A percentile compares a stretch with the other conserved stretches of the same genome.
These are phyloP conservation scores for Malassezia dermatis DNA, from an alignment of 1,284 basidiomycete species.

Conservation along the genomic window DNA sequence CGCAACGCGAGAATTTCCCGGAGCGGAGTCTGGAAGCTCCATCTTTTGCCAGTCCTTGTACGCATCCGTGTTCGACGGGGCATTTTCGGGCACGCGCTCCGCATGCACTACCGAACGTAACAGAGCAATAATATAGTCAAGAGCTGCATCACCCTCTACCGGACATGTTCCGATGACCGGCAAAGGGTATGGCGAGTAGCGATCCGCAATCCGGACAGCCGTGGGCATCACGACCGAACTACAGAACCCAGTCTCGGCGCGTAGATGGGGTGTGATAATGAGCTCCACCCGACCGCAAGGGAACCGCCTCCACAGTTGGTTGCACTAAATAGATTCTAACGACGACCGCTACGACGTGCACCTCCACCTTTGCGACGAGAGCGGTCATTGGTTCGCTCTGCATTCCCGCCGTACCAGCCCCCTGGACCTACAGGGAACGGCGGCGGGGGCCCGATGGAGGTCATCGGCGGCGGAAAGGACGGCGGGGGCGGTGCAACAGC, in stretches of 20 bases:
- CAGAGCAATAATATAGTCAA: constrained; percentile 12
- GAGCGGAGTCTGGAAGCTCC: background rate
- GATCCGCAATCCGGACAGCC: background rate
- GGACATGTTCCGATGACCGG: background rate
- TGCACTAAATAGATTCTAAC: background rate
- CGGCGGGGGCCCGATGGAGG: background rate
- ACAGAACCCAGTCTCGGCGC: background rate
- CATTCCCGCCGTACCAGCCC: constrained; percentile 17
- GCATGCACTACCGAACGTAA: constrained; percentile 7
- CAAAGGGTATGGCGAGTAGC: constrained; percentile 8
- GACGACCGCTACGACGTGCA: background rate
- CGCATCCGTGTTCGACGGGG: background rate
- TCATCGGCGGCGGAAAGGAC: background rate
- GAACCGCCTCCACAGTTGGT: background rate
- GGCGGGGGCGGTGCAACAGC: background rate
- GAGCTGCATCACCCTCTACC: background rate
- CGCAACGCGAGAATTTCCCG: background rate
- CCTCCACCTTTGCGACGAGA: background rate
- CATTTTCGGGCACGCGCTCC: background rate
- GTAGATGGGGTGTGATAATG: background rate
- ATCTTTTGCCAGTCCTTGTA: background rate
- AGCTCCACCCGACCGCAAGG: background rate
- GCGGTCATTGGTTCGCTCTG: background rate
- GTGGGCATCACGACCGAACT: background rate
- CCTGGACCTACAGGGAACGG: constrained; percentile 7